Base-by-base conservation (phyloP, 768 basidiomycete species). In the Rossbeevera mucosa region DNA sequence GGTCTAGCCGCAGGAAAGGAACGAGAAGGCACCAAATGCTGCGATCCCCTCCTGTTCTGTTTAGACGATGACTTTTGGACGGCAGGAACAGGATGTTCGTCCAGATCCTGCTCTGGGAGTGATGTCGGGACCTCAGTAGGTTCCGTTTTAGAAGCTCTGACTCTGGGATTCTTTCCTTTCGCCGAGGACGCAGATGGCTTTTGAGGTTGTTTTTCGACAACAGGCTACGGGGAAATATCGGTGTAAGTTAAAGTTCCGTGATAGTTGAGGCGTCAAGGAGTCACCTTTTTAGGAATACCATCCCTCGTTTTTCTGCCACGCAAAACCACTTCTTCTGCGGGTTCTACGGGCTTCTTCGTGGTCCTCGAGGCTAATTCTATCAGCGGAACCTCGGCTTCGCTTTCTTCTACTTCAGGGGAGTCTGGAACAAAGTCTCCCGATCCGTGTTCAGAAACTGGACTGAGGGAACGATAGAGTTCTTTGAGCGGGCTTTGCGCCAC, bases 111-210 rank as follows among this genome's bases (percentile, higher is more conserved):
- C 33, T 78, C 76, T 3, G 83, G 82, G 41, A 80, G 69, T 16
- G 85, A 87, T 0, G 83, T 84, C 6, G 83, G 83, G 12, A 85
- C 65, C 48, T 75, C 69, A 8, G 59, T 62, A 43, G 51, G 61
- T 51, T 76, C 74, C 28, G 18, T 38, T 46, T 61, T 65, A 5
- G 54, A 50, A 22, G 44, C 25, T 28, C 50, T 60, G 43, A 7
- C 52, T 54, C 18, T 56, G 21, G 44, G 31, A 22, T 49, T 44
- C 47, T 47, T 64, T 25, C 53, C 53, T 33, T 58, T 58, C 20
- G 22, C 31, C 11, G 46, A 41, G 13, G 54, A 48, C 40, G 59
- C 31, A 40, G 22, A 16, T 22, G 52, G 52, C 40, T 58, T 57
- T 25, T 20, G 59, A 48, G 47, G 13, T 30, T 50, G 42, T 46